These are phyloP conservation scores for Violaceomyces palustris DNA, from an alignment of 1,284 basidiomycete genomes.

Conservation along the genomic window DNA sequence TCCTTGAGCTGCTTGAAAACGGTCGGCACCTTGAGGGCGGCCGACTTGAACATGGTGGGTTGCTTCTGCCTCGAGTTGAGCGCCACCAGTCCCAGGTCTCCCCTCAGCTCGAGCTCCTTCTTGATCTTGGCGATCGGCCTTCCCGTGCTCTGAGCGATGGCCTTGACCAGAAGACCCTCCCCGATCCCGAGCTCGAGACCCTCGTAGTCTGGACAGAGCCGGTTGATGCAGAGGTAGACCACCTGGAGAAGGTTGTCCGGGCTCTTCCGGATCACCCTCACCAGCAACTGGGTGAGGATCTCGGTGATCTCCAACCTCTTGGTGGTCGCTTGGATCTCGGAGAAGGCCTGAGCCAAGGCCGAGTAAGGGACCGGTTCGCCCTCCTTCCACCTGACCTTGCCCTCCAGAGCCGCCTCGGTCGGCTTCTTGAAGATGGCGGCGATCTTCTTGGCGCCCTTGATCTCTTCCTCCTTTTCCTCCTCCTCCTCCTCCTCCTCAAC, in stretches of 20 bases:
- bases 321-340: conserved; percentile 86
- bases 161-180: conserved; percentile 88
- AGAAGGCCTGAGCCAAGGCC: conserved; percentile 80
- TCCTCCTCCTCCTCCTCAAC: conserved; percentile 54
- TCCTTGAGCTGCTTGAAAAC: conserved; percentile 57
- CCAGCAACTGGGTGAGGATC: conserved; percentile 77
- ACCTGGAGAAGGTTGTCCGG: conserved; percentile 72
- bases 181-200: conserved; percentile 95
- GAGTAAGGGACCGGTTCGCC: conserved; percentile 87
- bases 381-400: conserved; percentile 66
- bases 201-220: conserved; percentile 92
- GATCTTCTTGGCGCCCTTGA: conserved; percentile 59
- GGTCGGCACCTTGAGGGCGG: conserved; percentile 76
- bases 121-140: conserved; percentile 77
- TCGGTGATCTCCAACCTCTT: conserved; percentile 91
- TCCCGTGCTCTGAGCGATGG: conserved; percentile 90
- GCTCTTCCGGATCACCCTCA: conserved; percentile 81
- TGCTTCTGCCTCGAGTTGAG: conserved; percentile 90
- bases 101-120: conserved; percentile 84
- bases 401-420: conserved; percentile 65
- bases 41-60: conserved; percentile 90
- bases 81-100: conserved; percentile 91
- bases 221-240: conserved; percentile 94
- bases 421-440: conserved; percentile 38
- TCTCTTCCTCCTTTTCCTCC: conserved; percentile 43